These are phyloP conservation scores for Claviceps cyperi DNA, from an alignment of 2,329 filamentous ascomycete species.

Conservation along the genomic window DNA sequence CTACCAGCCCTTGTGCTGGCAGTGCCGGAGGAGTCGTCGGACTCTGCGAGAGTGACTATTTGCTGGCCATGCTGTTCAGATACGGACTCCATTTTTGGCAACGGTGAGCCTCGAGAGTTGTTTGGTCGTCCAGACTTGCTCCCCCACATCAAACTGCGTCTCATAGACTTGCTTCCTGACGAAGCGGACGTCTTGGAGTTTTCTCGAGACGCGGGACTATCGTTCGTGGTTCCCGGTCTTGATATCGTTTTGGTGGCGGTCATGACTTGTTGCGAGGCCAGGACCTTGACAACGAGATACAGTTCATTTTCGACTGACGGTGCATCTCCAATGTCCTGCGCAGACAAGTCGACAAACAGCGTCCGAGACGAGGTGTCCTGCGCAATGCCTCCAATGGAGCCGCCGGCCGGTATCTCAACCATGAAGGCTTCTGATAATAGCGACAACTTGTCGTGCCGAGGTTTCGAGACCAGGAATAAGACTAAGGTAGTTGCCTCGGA, in stretches of 20 bases:
- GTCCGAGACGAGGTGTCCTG: constrained; percentile 62
- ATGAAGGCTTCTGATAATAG: constrained; percentile 73
- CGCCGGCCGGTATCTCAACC: constrained; percentile 62
- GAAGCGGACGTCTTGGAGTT: constrained; percentile 32
- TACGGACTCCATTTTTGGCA: constrained; percentile 40
- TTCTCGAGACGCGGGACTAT: constrained; percentile 28
- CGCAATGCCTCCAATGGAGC: constrained; percentile 50
- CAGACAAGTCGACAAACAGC: constrained; percentile 73
- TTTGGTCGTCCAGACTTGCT: constrained; percentile 40
- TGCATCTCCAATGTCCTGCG: constrained; percentile 53
- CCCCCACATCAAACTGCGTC: constrained; percentile 58
- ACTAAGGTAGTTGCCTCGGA: constrained; percentile 63
- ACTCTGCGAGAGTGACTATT: constrained; percentile 29
- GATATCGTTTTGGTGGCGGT: constrained; percentile 30
- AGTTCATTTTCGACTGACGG: constrained; percentile 54
- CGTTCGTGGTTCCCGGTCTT: constrained; percentile 32
- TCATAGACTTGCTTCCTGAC: constrained; percentile 36
- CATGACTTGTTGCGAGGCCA: constrained; percentile 40
- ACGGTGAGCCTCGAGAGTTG: constrained; percentile 35
- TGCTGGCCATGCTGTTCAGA: constrained; percentile 33
- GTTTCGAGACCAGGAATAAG: constrained; percentile 63
- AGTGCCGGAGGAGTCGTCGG: constrained; percentile 35
- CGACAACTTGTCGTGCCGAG: constrained; percentile 44
- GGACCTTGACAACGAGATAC: constrained; percentile 71
- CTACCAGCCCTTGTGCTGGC: constrained; percentile 31